Evolutionary conservation across 2,329 filamentous ascomycete genomes (phyloP).

Genomic region (Nemania serpens): DNA sequence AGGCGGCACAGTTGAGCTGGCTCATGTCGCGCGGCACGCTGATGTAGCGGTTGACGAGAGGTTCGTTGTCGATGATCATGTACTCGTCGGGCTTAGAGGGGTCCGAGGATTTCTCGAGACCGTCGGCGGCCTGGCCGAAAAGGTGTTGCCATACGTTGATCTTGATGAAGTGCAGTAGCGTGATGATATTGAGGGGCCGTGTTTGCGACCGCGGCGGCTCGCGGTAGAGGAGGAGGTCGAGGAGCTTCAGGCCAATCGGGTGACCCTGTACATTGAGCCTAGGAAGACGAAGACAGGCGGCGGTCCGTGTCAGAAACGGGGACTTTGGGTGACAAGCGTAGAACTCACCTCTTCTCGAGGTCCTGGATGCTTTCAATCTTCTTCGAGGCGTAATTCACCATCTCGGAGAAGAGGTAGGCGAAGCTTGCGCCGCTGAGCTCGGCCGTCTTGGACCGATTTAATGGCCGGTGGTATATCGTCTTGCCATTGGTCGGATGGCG

Average conservation of each 20-base stretch:
- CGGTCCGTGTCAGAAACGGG: constrained; percentile 11
- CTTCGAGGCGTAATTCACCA: constrained; percentile 93
- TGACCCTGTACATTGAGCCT: constrained; percentile 92
- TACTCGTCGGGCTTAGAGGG: constrained; percentile 89
- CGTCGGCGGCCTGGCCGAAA: constrained; percentile 87
- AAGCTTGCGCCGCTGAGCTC: constrained; percentile 94
- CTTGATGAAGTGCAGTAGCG: constrained; percentile 93
- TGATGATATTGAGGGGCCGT: constrained; percentile 84
- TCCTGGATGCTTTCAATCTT: constrained; percentile 92
- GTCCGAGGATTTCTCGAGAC: constrained; percentile 84
- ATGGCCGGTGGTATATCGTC: constrained; percentile 94
- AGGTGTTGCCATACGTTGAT: constrained; percentile 90
- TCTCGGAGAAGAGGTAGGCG: constrained; percentile 93
- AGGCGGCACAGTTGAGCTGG: constrained; percentile 95
- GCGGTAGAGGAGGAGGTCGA: constrained; percentile 92
- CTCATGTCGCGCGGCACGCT: constrained; percentile 94
- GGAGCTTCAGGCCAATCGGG: constrained; percentile 88
- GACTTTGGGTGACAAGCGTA: not conserved
- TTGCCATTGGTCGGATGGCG: constrained; percentile 92
- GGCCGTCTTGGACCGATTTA: constrained; percentile 85
- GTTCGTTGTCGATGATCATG: constrained; percentile 99
- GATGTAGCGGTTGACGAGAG: constrained; percentile 92
- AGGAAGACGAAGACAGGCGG: constrained; percentile 2
- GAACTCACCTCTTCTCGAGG: constrained; percentile 78
- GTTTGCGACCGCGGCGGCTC: constrained; percentile 71